Evolutionary conservation across 495 filamentous ascomycete genomes (phyloP).

Genomic region (Baudoinia panamericana): DNA sequence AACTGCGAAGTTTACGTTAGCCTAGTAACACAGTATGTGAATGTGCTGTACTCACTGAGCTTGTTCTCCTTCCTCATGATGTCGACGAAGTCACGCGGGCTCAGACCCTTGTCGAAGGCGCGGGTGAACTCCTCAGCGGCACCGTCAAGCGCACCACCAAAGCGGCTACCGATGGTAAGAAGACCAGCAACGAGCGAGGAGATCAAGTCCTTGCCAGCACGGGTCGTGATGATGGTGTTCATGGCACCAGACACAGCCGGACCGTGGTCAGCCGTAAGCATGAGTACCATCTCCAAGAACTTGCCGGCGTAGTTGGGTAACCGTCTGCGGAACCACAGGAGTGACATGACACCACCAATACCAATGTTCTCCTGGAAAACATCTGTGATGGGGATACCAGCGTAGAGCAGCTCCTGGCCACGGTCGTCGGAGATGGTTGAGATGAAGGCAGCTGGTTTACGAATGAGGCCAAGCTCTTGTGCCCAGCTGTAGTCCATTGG

Average conservation of each 20-base stretch:
- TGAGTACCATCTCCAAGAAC: constrained; percentile 99
- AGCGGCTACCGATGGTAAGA: constrained; percentile 92
- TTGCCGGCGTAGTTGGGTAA: constrained; percentile 92
- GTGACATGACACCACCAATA: constrained; percentile 98
- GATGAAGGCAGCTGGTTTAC: constrained; percentile 98
- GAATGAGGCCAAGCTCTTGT: constrained; percentile 96
- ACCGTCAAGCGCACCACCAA: constrained; percentile 95
- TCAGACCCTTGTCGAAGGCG: constrained; percentile 94
- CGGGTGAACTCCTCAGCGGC: constrained; percentile 97
- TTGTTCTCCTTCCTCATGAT: constrained; percentile 99
- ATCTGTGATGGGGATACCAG: constrained; percentile 98
- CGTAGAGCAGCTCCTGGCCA: constrained; percentile 97
- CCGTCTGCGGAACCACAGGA: constrained; percentile 98
- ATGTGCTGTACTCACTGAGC: constrained; percentile 51
- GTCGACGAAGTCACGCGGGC: constrained; percentile 97
- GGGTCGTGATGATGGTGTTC: constrained; percentile 99
- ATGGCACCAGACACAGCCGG: constrained; percentile 98
- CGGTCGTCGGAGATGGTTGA: constrained; percentile 99
- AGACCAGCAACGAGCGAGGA: constrained; percentile 89
- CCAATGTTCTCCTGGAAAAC: constrained; percentile 98
- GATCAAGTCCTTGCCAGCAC: constrained; percentile 97
- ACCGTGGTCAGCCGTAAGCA: constrained; percentile 98
- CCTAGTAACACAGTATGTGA: not conserved
- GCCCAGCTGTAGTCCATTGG: constrained; percentile 99
- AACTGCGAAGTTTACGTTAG: constrained; percentile 41